These are phyloP conservation scores for Beauveria australis DNA, from an alignment of 2,329 filamentous ascomycete genomes.

Conservation along the genomic window DNA sequence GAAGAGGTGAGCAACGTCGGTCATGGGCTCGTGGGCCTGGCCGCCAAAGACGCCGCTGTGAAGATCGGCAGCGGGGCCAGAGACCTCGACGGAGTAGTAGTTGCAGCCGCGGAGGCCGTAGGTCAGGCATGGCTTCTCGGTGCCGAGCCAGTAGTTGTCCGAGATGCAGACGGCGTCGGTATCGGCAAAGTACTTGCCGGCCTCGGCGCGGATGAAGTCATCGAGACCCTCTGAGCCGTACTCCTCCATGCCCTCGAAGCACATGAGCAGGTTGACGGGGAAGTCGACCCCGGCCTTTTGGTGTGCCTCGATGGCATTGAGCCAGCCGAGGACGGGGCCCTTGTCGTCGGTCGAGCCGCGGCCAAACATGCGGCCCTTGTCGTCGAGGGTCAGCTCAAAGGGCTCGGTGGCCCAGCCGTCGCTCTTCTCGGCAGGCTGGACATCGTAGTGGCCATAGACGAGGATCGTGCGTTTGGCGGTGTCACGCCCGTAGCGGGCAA, in stretches of 20 bases:
- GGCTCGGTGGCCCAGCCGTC: slow-evolving; percentile 96
- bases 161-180: slow-evolving; percentile 96
- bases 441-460: slow-evolving; percentile 97
- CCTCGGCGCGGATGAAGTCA: slow-evolving; percentile 85
- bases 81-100: slow-evolving; percentile 91
- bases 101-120: slow-evolving; percentile 96
- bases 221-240: slow-evolving; percentile 95
- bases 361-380: slow-evolving; percentile 92
- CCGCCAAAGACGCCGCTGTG: slow-evolving; percentile 97
- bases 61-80: slow-evolving; percentile 84
- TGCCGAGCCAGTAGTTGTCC: slow-evolving; percentile 99
- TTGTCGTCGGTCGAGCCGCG: slow-evolving; percentile 96
- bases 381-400: slow-evolving; percentile 78
- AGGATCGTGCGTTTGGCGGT: slow-evolving; percentile 90
- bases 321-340: slow-evolving; percentile 91
- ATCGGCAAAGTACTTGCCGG: slow-evolving; percentile 90
- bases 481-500: slow-evolving; percentile 88
- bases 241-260: slow-evolving; percentile 99
- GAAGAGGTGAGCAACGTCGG: slow-evolving; percentile 78
- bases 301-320: slow-evolving; percentile 97
- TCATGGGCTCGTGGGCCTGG: slow-evolving; percentile 97
- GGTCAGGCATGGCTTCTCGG: slow-evolving; percentile 95
- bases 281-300: slow-evolving; percentile 91
- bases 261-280: slow-evolving; percentile 97
- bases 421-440: slow-evolving; percentile 86